phyloP scores from a whole-genome alignment of 768 basidiomycete genomes.

The Suillus ampliporus region DNA sequence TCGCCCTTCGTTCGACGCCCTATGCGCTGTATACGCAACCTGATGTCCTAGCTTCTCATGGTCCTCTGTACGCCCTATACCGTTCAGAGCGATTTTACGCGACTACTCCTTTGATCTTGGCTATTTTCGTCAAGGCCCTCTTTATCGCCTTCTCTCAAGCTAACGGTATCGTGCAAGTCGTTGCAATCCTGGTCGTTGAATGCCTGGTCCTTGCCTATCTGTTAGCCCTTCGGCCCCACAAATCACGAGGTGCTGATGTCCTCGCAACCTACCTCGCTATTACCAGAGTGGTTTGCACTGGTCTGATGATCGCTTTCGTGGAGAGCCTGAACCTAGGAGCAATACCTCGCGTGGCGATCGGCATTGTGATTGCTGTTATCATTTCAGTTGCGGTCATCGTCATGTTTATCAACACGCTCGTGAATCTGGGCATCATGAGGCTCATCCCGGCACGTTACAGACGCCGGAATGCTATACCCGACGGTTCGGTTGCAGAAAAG shows the following conservation, averaged over 20 bases:
- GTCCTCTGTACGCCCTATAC: slow-evolving; percentile 71
- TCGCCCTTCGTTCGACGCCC: slow-evolving; percentile 46
- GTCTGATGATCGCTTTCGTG: slow-evolving; percentile 79
- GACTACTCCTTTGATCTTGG: slow-evolving; percentile 59
- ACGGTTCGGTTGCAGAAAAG: slow-evolving; percentile 35
- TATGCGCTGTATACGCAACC: slow-evolving; percentile 44
- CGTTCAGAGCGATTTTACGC: slow-evolving; percentile 72
- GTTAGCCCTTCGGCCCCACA: slow-evolving; percentile 64
- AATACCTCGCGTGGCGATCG: slow-evolving; percentile 84
- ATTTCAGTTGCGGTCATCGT: slow-evolving; percentile 74
- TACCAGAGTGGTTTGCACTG: slow-evolving; percentile 71
- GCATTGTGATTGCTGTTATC: slow-evolving; percentile 73
- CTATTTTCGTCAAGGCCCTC: slow-evolving; percentile 68
- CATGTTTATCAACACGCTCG: slow-evolving; percentile 67
- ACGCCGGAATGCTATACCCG: slow-evolving; percentile 17
- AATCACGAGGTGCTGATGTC: slow-evolving; percentile 72
- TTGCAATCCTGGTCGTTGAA: slow-evolving; percentile 71
- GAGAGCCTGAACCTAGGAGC: slow-evolving; percentile 64
- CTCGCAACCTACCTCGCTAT: slow-evolving; percentile 70
- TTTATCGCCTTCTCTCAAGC: slow-evolving; percentile 71
- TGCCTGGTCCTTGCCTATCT: slow-evolving; percentile 57
- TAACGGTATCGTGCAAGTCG: slow-evolving; percentile 71
- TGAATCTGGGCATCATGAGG: slow-evolving; percentile 50
- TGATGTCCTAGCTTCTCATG: slow-evolving; percentile 46
- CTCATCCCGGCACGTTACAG: slow-evolving; percentile 27